Conservation (phyloP, 1,284 basidiomycete species). For the Pyrrhoderma noxium region DNA sequence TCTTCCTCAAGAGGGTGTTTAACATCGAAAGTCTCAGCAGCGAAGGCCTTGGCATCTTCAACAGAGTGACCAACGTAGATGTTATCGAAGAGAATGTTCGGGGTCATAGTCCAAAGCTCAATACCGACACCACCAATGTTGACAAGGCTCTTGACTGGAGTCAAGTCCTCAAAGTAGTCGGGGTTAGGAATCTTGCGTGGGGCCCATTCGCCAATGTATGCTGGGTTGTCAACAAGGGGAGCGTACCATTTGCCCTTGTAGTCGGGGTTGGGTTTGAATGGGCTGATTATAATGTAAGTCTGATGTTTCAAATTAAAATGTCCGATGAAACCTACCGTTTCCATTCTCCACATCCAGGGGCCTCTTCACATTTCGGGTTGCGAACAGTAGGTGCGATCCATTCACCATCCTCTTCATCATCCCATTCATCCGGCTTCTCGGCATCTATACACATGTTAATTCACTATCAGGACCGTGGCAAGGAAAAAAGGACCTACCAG, state of each 20-base stretch:
- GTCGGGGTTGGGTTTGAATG: conserved; percentile 82
- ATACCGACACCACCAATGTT: conserved; percentile 93
- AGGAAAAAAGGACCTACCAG: conserved; percentile 39
- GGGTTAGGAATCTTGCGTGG: conserved; percentile 93
- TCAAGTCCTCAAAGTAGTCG: conserved; percentile 82
- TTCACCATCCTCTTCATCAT: conserved; percentile 98
- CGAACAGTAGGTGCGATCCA: conserved; percentile 87
- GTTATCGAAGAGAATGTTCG: conserved; percentile 94
- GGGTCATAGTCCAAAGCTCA: conserved; percentile 98
- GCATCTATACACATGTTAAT: conserved; percentile 46
- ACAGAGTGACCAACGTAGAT: conserved; percentile 88
- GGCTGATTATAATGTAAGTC: conserved; percentile 36
- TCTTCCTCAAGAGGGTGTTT: conserved; percentile 70
- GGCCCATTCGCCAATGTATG: conserved; percentile 94
- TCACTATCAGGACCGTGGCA: not conserved
- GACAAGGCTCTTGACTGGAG: conserved; percentile 76
- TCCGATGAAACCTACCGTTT: conserved; percentile 43
- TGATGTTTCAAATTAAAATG: not conserved
- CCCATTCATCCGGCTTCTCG: conserved; percentile 99
- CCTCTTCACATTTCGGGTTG: conserved; percentile 87
- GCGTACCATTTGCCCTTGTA: conserved; percentile 97
- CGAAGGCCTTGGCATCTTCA: conserved; percentile 75
- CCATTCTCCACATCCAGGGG: conserved; percentile 93
- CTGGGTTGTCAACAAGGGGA: conserved; percentile 94
- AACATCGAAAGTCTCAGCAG: conserved; percentile 77